Evolutionary conservation across 2,329 filamentous ascomycete species (phyloP), one percentile per base, ranked within the genome.

Genomic region (Aspergillus luchuensis): DNA sequence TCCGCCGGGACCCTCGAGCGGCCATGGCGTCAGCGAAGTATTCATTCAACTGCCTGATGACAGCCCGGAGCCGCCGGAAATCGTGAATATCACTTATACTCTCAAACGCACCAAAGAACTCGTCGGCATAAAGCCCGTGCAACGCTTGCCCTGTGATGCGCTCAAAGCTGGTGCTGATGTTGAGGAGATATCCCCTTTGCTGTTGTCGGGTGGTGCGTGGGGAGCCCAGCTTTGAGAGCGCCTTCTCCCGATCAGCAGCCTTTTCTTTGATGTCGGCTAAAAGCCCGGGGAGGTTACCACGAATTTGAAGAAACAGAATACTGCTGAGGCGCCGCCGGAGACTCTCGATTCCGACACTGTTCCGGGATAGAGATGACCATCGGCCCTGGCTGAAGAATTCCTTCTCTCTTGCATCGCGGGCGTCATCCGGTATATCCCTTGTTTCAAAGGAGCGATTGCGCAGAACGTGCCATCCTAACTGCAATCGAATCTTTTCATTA

Each of bases 401-500:
- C 15, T 49, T 69, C 58, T 79, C 77, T 8, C 63, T 52, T 6
- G 64, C 58, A 58, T 79, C 74, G 39, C 76, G 66, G 7, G 66
- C 64, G 5, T 67, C 61, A 23, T 74, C 64, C 1, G 66, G 66
- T 1, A 54, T 47, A 2, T 61, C 65, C 51, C 48, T 52, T 59
- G 78, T 65, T 63, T 83, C 66, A 63, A 74, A 77, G 57, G 76
- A 67, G 36, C 80, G 61, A 65, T 84, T 84, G 55, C 75, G 78
- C 8, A 84, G 63, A 0, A 78, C 76, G 66, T 84, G 82, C 81
- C 82, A 84, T 2, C 82, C 82, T 0, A 84, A 72, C 30, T 75
- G 71, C 39, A 82, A 74, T 15, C 66, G 63, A 0, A 77, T 67
- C 56, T 79, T 74, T 47, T 81, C 69, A 43, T 83, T 82, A 25